Base-by-base conservation (phyloP, 169 alveolate species). In the Condylostoma magnum region DNA sequence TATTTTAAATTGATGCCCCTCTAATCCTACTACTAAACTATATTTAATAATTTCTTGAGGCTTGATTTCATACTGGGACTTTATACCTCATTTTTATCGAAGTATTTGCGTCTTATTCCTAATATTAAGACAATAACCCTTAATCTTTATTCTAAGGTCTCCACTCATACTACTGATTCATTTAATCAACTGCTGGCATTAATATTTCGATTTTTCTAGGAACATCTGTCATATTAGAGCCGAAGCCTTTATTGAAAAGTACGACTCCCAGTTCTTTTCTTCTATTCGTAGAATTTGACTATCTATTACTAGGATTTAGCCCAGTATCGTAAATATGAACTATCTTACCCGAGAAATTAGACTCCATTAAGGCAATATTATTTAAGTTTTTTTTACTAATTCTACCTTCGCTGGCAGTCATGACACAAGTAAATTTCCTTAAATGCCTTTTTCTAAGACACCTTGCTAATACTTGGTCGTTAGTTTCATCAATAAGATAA, bases 341-440 rank as follows among this genome's bases (percentile, higher is more conserved):
- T 50, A 82, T 92, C 12, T 92, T 89, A 38, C 95, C 95, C 31
- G 85, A 41, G 77, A 89, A 89, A 67, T 89, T 89, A 3, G 90
- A 78, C n/a, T n/a, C n/a, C 52, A 90, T 79, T 10, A 86, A 77
- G n/a, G n/a, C n/a, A n/a, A n/a, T n/a, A n/a, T n/a, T n/a, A n/a
- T n/a, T 63, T 86, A n/a, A n/a, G n/a, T n/a, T n/a, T n/a, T n/a
- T n/a, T n/a, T n/a, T n/a, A n/a, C n/a, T n/a, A n/a, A n/a, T n/a
- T n/a, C n/a, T n/a, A n/a, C n/a, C n/a, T n/a, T n/a, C n/a, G n/a
- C n/a, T n/a, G n/a, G n/a, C n/a, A n/a, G n/a, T n/a, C n/a, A n/a
- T n/a, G n/a, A n/a, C n/a, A n/a, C n/a, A n/a, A n/a, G n/a, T n/a
- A n/a, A n/a, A n/a, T n/a, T n/a, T n/a, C n/a, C n/a, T n/a, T n/a